These are phyloP conservation scores for Globisporangium paroecandrum DNA, from an alignment of 352 stramenopile species.

Conservation along the genomic window DNA sequence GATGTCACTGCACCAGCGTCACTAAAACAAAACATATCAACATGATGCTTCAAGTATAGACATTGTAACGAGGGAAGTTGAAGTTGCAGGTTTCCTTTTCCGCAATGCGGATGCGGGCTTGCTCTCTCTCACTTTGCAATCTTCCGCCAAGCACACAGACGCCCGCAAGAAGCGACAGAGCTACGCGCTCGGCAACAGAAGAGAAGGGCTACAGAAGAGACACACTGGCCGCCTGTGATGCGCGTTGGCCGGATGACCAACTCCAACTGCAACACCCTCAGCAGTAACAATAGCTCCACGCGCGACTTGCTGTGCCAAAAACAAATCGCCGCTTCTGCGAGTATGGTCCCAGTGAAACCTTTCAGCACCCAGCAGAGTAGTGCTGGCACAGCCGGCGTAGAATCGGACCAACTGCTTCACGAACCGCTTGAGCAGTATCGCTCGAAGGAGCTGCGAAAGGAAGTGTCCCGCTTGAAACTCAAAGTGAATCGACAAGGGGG, in stretches of 20 bases:
- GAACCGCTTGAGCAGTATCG: slow-evolving; percentile 34
- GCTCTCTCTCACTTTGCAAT: background rate
- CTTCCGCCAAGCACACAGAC: background rate
- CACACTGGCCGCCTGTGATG: background rate
- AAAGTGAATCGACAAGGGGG: slow-evolving; percentile 23
- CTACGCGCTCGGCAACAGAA: background rate
- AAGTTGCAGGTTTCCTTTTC: slow-evolving; percentile 14
- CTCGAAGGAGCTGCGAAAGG: slow-evolving; percentile 31
- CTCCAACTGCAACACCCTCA: background rate
- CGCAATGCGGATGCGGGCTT: slow-evolving; percentile 5
- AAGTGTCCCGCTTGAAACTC: slow-evolving; percentile 37
- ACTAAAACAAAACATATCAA: background rate
- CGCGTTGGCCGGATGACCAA: background rate
- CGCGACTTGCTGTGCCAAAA: background rate
- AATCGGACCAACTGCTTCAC: slow-evolving; percentile 5
- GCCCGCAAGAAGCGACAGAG: background rate
- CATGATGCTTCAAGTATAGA: background rate
- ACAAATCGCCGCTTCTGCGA: background rate
- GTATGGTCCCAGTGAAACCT: background rate
- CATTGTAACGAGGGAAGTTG: slow-evolving; percentile 15
- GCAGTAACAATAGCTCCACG: background rate
- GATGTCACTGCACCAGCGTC: background rate
- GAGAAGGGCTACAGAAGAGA: background rate
- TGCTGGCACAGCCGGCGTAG: too few relatives aligned
- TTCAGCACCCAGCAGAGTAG: background rate